phyloP scores from a whole-genome alignment of 331 rosid genomes.

The Quercus phellos region DNA sequence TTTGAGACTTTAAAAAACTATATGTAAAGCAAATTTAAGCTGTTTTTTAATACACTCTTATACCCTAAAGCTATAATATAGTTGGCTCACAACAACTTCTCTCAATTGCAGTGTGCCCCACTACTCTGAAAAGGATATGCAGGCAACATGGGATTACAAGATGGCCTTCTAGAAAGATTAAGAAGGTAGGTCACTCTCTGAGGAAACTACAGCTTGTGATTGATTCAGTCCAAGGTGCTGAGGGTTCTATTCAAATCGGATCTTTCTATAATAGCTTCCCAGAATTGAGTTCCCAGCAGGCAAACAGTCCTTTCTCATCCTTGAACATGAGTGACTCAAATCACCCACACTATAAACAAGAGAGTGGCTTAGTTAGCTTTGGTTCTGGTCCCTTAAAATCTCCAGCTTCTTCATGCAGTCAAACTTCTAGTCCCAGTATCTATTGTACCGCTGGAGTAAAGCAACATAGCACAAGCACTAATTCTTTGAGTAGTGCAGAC shows the following conservation, averaged over 20 bases:
- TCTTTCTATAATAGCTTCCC: slow-evolving; percentile 56
- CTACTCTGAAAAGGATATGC: slow-evolving; percentile 66
- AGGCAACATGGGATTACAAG: slow-evolving; percentile 60
- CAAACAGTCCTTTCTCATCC: slow-evolving; percentile 11
- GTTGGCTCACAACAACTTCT: not conserved
- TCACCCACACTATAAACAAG: slow-evolving; percentile 6
- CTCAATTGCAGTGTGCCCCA: slow-evolving; percentile 44
- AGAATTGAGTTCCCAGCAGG: slow-evolving; percentile 33
- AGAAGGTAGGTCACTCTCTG: slow-evolving; percentile 61
- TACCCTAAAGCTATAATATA: not conserved
- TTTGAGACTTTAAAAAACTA: no score
- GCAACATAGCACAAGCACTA: slow-evolving; percentile 16
- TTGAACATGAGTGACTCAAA: slow-evolving; percentile 2
- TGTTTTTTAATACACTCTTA: not conserved
- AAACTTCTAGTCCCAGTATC: slow-evolving; percentile 28
- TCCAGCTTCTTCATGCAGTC: slow-evolving; percentile 34
- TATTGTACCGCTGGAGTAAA: slow-evolving; percentile 1
- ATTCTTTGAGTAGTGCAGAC: slow-evolving; percentile 10
- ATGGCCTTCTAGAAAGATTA: slow-evolving; percentile 65
- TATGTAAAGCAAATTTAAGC: not conserved
- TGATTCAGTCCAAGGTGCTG: slow-evolving; percentile 60
- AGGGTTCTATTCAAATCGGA: slow-evolving; percentile 52
- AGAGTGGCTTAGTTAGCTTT: slow-evolving; percentile 13
- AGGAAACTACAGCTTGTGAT: slow-evolving; percentile 57
- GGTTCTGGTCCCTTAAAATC: slow-evolving; percentile 24